Base-by-base conservation (phyloP, 2,329 filamentous ascomycete species). In the Ophiostoma sp. region DNA sequence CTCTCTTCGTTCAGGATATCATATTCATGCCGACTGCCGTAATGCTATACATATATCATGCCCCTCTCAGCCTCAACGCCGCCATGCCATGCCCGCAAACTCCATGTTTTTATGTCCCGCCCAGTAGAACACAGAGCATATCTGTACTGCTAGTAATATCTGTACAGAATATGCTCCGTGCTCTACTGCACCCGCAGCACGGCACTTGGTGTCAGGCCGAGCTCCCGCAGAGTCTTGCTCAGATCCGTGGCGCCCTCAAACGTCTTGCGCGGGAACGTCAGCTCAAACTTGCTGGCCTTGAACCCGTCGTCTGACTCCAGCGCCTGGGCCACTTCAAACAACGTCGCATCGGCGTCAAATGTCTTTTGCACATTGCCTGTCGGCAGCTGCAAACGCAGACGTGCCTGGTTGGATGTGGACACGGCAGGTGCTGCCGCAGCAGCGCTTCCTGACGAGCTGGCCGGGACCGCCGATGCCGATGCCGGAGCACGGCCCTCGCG, bases 141-240 rank as follows among this genome's bases (percentile, higher is more conserved):
- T 15, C 31, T 33, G 2, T 35, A n/a, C 20, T n/a, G 36, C 36
- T 11, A 39, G 36, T 39, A 11, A 10, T 23, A 6, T 7, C 39
- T 8, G 8, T 57, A 31, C 27, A 31, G 27, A 31, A 31, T 31
- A 31, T 31, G 27, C 27, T 31, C 3, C 27, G 27, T n/a, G 41
- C 3, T 31, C 41, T 70, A 75, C 66, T 72, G 72, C 27, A 74
- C 73, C 13, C 73, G 73, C 75, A 99, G 82, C 66, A 92, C 94
- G n/a, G 94, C 93, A 73, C 92, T 97, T 6, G 95, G 95, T 3
- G 94, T 89, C 72, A 97, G 81, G 0, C 94, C 94, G 20, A 94
- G 91, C 80, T 99, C 95, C 81, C 96, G 96, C 70, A 99, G 80
- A 5, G 94, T 95, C 85, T 95, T 90, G 48, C 92, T 92, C 76